Base-by-base conservation (phyloP, 441 rosid species). In the Bocquillonia castaneifolia region DNA sequence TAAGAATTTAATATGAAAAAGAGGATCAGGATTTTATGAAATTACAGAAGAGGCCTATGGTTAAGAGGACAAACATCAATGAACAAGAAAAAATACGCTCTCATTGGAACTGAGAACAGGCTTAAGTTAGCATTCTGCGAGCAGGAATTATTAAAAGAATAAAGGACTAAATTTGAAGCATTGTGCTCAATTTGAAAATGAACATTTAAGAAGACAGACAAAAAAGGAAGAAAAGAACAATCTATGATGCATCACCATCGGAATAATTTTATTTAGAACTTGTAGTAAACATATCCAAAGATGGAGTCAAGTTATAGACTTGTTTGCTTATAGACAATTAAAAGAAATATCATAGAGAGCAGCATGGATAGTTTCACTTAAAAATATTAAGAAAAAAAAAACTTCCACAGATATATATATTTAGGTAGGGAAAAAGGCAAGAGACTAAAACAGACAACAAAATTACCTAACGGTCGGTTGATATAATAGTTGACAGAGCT, bases 401-500 rank as follows among this genome's bases (percentile, higher is more conserved):
- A 25, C 10, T 34, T 20, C 17, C 22, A 17, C 13, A 58, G 12
- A 13, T 25, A 51, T 10, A 50, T 5, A 26, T 5, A n/a, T 4
- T n/a, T 29, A 12, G n/a, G 10, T 51, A 25, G 53, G 18, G 25
- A 59, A 23, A 52, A 18, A 44, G 6, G 26, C 17, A 0, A n/a
- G 59, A 73, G 29, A 22, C 34, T 32, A 26, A 52, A 71, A 75
- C 22, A 36, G 63, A 56, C 74, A 68, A 47, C 40, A 64, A 67
- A 76, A 60, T 56, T 83, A 90, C 97, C 97, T 79, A 93, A 72
- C 60, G 92, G 95, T 71, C 77, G 85, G 77, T 93, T 93, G 58
- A 91, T 82, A 77, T 74, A 75, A 71, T 81, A 74, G 77, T 91
- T 93, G 70, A 91, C 88, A 44, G 91, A 75, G 80, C 77, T 68